phyloP scores from a whole-genome alignment of 306 rosid species.

The Trifolium fragiferum region DNA sequence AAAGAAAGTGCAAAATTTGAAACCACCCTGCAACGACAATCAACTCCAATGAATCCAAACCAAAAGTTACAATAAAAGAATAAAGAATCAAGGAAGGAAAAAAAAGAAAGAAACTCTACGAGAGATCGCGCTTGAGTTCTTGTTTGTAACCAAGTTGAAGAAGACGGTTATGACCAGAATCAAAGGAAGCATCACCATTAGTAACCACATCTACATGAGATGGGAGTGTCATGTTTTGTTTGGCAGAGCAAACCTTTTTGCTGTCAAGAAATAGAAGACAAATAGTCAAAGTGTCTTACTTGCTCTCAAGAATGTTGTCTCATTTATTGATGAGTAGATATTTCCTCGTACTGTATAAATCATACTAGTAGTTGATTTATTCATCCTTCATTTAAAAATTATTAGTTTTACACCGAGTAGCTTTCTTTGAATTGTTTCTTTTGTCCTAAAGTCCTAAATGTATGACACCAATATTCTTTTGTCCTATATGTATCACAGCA shows the following conservation, averaged over 20 bases:
- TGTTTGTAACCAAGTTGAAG: conserved; percentile 90
- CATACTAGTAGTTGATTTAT: not conserved
- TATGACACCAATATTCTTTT: too few relatives aligned
- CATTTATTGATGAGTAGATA: not conserved
- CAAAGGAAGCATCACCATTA: conserved; percentile 51
- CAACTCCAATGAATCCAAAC: not conserved
- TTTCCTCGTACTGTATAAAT: not conserved
- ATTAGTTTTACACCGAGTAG: not conserved
- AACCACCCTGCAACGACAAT: conserved; percentile 56
- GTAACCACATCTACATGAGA: conserved; percentile 30
- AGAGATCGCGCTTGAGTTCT: conserved; percentile 92
- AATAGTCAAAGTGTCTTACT: not conserved
- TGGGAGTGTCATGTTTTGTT: conserved; percentile 44
- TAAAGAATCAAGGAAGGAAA: not conserved
- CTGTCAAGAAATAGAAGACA: not conserved
- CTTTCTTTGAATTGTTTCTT: conserved; percentile 10
- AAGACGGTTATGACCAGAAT: conserved; percentile 88
- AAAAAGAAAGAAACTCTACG: conserved; percentile 49
- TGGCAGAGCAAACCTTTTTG: conserved; percentile 13
- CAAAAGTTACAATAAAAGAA: conserved; percentile 18
- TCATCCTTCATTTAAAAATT: not conserved
- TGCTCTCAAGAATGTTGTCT: conserved; percentile 5
- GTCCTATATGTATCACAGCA: too few relatives aligned
- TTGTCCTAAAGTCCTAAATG: not conserved
- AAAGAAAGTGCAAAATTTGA: conserved; percentile 89